A percentile compares a stretch with the other conserved stretches of the same genome.
These are phyloP conservation scores for Aspergillus cavernicola DNA, from an alignment of 495 filamentous ascomycete genomes.

Conservation along the genomic window DNA sequence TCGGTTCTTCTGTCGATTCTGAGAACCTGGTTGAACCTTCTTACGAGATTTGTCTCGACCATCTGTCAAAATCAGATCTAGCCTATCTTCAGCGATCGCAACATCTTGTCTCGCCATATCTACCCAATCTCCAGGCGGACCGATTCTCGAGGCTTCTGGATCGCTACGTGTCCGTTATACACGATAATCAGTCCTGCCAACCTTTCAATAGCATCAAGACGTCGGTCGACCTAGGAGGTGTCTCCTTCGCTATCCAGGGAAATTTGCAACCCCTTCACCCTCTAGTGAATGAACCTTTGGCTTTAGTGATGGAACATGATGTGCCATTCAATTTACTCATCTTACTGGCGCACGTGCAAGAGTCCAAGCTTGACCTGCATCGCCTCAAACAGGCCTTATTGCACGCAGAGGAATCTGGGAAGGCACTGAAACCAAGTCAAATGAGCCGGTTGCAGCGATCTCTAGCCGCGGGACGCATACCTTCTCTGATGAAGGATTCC, in stretches of 20 bases:
- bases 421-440: conserved; percentile 51
- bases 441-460: conserved; percentile 71
- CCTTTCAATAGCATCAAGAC: conserved; percentile 24
- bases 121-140: conserved; percentile 12
- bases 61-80: conserved; percentile 51
- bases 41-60: conserved; percentile 48
- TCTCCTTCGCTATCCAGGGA: conserved; percentile 30
- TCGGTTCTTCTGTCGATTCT: conserved; percentile 18
- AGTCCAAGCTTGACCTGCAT: conserved; percentile 37
- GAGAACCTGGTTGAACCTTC: conserved; percentile 20
- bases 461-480: conserved; percentile 51
- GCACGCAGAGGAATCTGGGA: conserved; percentile 34
- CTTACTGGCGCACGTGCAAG: conserved; percentile 37
- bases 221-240: conserved; percentile 26
- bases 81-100: conserved; percentile 40
- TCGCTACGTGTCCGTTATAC: conserved; percentile 30
- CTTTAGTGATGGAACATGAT: conserved; percentile 26
- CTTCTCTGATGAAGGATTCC: conserved; percentile 60
- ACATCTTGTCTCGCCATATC: conserved; percentile 20
- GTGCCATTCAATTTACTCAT: conserved; percentile 24
- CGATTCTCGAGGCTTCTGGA: conserved; percentile 24
- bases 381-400: conserved; percentile 34
- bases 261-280: conserved; percentile 38
- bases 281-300: conserved; percentile 42
- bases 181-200: conserved; percentile 40